These are phyloP conservation scores for Apiospora kogelbergensis DNA, from an alignment of 2,329 filamentous ascomycete genomes.

Conservation along the genomic window DNA sequence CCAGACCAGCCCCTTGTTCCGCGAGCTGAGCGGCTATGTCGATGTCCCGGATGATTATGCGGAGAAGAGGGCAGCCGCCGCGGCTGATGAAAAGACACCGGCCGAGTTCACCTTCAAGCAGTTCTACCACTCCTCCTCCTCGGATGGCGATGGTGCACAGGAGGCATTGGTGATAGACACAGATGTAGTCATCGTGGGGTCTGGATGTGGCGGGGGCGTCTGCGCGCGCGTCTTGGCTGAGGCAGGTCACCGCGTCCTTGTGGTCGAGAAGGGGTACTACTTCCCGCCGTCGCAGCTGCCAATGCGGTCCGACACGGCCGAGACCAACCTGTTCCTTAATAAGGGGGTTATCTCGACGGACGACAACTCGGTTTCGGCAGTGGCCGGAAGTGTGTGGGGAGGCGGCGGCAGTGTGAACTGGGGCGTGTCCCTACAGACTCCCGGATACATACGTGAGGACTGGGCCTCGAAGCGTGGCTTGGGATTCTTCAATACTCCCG, in stretches of 20 bases:
- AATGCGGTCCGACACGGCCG: conserved; percentile 55
- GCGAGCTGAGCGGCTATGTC: conserved; percentile 44
- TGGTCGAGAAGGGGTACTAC: conserved; percentile 70
- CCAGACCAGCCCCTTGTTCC: conserved; percentile 44
- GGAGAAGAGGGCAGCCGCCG: conserved; percentile 1
- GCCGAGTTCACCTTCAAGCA: conserved; percentile 48
- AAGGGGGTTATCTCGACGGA: conserved; percentile 48
- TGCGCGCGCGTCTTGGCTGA: conserved; percentile 67
- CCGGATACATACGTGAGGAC: conserved; percentile 64
- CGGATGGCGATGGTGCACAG: neutral
- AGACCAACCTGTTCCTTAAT: conserved; percentile 58
- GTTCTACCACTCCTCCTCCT: conserved; percentile 27
- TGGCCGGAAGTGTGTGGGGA: conserved; percentile 66
- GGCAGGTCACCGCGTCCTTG: conserved; percentile 51
- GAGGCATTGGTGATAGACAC: conserved; percentile 57
- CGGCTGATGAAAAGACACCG: conserved; percentile 33
- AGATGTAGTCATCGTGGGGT: conserved; percentile 70
- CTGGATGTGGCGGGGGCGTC: conserved; percentile 70
- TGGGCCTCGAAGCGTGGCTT: conserved; percentile 60
- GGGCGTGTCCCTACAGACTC: conserved; percentile 52
- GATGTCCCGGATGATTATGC: conserved; percentile 37
- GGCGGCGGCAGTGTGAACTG: conserved; percentile 74
- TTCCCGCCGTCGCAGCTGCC: conserved; percentile 64
- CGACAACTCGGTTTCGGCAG: conserved; percentile 50
- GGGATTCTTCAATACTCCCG: conserved; percentile 61